Evolutionary conservation across 2,329 filamentous ascomycete genomes (phyloP).

Genomic region (Nothophoma quercina): DNA sequence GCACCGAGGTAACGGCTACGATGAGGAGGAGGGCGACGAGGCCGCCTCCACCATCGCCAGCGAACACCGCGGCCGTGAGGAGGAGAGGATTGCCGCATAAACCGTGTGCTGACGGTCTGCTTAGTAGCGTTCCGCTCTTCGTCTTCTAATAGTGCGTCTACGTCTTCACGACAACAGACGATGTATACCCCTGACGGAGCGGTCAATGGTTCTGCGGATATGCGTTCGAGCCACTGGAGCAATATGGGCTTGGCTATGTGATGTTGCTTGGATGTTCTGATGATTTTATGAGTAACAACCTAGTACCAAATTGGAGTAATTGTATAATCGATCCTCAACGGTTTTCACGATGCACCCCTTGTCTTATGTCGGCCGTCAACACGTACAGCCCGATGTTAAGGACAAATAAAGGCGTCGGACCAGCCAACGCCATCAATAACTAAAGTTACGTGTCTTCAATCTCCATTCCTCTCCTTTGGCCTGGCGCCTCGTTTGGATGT

Average conservation of each 20-base stretch:
- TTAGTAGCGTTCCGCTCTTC: slow-evolving; percentile 27
- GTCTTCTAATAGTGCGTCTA: slow-evolving; percentile 36
- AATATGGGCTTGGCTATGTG: slow-evolving; percentile 11
- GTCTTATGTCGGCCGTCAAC: too few species aligned
- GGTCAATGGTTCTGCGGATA: slow-evolving; percentile 18
- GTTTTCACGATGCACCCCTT: too few species aligned
- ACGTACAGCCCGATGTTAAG: too few species aligned
- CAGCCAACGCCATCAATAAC: too few species aligned
- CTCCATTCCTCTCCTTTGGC: too few species aligned
- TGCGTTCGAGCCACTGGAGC: background rate
- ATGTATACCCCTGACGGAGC: slow-evolving; percentile 47
- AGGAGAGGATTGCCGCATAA: slow-evolving; percentile 52
- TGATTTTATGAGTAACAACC: slow-evolving; percentile 11
- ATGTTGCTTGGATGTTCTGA: slow-evolving; percentile 6
- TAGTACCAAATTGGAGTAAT: slow-evolving; percentile 6
- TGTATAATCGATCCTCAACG: slow-evolving; percentile 10
- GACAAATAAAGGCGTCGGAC: too few species aligned
- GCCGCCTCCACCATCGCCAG: slow-evolving; percentile 51
- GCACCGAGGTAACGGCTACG: slow-evolving; percentile 68
- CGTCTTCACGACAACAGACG: slow-evolving; percentile 29
- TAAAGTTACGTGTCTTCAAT: too few species aligned
- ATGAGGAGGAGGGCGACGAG: slow-evolving; percentile 71
- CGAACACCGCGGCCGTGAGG: slow-evolving; percentile 57
- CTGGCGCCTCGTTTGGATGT: too few species aligned
- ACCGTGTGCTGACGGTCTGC: slow-evolving; percentile 25